Base-by-base conservation (phyloP, 2,329 filamentous ascomycete genomes). In the Aspergillus phoenicis region DNA sequence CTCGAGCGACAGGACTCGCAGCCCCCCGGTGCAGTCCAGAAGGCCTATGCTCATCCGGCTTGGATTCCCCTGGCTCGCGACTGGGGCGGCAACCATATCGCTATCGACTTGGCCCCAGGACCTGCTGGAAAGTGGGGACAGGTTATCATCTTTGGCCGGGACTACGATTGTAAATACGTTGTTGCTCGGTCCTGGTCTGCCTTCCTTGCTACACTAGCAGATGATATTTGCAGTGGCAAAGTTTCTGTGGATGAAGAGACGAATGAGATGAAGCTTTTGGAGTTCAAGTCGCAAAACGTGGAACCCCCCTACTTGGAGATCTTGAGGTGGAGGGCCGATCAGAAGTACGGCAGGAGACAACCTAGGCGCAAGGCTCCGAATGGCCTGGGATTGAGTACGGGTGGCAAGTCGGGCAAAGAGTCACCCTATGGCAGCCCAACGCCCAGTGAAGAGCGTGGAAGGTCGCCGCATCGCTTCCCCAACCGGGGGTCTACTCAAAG, bases 141-240 rank as follows among this genome's bases (percentile, higher is more conserved):
- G 76, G 87, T 99, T 66, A 97, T 99, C 71, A 85, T 99, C 63
- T 97, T 96, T 75, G 95, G 95, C 54, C 91, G 95, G 62, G 95
- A 99, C 80, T 99, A 97, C 78, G 95, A 99, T 75, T 97, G 91
- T 78, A 99, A 99, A 81, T 99, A 97, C 73, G 95, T 99, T 6
- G 85, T 99, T 59, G 91, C 95, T 30, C 88, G 91, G 63, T 98
- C 94, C 1, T 99, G 95, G 95, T 87, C 88, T 15, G 85, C 89
- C 8, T 93, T 99, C 73, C 80, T 99, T 20, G 93, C 93, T 54
- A 86, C 88, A 33, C 86, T 97, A 6, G 93, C 95, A 30, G 95
- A 99, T 72, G 95, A 99, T 72, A 82, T 99, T 70, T 87, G 86
- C 79, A 95, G 91, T 68, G 91, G 91, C 65, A 96, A 97, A 77